Percentiles rank a stretch among this genome's conserved stretches.
These are phyloP conservation scores for Neurospora discreta DNA, from an alignment of 495 filamentous ascomycete species.

Conservation along the genomic window DNA sequence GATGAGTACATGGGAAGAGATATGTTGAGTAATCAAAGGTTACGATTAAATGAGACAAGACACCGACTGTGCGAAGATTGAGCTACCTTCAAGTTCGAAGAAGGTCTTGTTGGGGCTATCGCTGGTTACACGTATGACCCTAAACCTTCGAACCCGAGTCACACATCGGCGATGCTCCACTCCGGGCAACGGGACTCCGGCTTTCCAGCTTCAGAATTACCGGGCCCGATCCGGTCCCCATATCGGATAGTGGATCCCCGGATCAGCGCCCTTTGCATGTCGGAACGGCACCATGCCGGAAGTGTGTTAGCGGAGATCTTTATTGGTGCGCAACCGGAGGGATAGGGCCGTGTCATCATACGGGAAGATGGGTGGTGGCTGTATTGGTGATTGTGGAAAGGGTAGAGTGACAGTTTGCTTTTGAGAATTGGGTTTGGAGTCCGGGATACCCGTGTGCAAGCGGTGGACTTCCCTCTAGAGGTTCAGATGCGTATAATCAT, in stretches of 20 bases:
- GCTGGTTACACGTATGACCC: no score
- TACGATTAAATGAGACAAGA: rapidly evolving
- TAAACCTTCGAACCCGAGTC: no score
- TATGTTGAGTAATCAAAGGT: no score
- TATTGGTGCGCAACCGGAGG: no score
- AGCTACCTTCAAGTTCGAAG: no score
- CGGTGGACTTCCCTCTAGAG: not conserved
- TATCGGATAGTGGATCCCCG: not conserved
- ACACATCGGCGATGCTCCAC: not conserved
- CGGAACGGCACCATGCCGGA: not conserved
- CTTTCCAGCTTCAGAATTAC: not conserved
- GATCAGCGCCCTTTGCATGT: not conserved
- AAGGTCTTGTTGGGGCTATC: no score
- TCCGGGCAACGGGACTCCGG: not conserved
- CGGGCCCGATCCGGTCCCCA: not conserved
- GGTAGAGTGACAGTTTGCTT: not conserved
- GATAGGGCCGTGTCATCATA: no score
- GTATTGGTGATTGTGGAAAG: not conserved
- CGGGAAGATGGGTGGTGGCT: not conserved
- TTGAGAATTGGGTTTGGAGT: not conserved
- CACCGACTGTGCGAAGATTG: no score
- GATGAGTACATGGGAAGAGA: no score
- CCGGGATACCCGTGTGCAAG: not conserved
- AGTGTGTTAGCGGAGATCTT: no score
- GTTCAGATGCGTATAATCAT: not conserved